phyloP scores from a whole-genome alignment of 495 filamentous ascomycete genomes.

The Mycothermus thermophilus region DNA sequence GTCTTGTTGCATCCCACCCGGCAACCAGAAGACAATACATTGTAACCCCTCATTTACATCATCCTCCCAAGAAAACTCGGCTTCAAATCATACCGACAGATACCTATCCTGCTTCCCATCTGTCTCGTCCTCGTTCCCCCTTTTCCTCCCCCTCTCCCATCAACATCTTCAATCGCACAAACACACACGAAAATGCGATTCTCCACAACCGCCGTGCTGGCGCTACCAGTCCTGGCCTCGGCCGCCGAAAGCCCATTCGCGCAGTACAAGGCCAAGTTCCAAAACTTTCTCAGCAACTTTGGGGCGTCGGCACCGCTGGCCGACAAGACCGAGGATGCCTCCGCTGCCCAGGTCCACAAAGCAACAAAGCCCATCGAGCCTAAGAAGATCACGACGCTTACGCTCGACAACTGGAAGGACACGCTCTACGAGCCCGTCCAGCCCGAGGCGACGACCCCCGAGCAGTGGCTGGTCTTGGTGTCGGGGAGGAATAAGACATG shows the following conservation, averaged over 20 bases:
- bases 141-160: constrained; percentile 2
- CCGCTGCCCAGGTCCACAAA: constrained; percentile 40
- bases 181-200: constrained; percentile 51
- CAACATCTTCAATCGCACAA: constrained; percentile 1
- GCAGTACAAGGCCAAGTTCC: constrained; percentile 56
- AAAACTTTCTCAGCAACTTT: constrained; percentile 38
- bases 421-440: constrained; percentile 49
- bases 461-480: constrained; percentile 71
- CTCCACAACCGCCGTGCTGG: constrained; percentile 45
- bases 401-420: constrained; percentile 56
- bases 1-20: no score
- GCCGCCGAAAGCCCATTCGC: constrained; percentile 37
- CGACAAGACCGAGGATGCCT: constrained; percentile 23
- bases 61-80: not conserved
- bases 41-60: not conserved
- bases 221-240: constrained; percentile 54
- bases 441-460: constrained; percentile 38
- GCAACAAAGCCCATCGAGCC: constrained; percentile 30
- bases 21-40: not conserved
- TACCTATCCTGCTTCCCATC: not conserved
- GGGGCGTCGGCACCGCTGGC: constrained; percentile 21
- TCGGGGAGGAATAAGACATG: constrained; percentile 84
- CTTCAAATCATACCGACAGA: not conserved
- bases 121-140: constrained; percentile 1
- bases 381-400: constrained; percentile 45